Base-by-base conservation (phyloP, 2,329 filamentous ascomycete species). In the Acrocalymma vagum region DNA sequence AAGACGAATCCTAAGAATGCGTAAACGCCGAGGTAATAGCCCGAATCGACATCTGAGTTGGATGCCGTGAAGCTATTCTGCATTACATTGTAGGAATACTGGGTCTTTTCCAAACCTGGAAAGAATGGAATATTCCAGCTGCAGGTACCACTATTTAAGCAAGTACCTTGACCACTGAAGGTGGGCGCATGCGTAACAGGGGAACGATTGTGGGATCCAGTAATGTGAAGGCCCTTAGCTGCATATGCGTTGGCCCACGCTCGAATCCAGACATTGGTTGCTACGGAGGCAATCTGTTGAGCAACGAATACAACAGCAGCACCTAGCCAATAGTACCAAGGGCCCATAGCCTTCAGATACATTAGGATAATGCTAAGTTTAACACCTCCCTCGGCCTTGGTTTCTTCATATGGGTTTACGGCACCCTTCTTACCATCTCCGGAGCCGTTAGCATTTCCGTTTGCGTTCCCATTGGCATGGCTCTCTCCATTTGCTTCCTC, bases 201-300 rank as follows among this genome's bases (percentile, higher is more conserved):
- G 15, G 67, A 65, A 39, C 67, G 59, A 30, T 69, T 65, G 15
- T 67, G 57, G 13, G 51, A 46, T 6, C 61, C 53, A 36, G 65
- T 58, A 5, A 56, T 59, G 10, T 55, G 48, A 37, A 64, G 42
- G 69, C 70, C 33, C 78, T 78, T 45, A 62, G 72, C 41, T 79
- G 80, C 62, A 65, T 97, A 97, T 45, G 94, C 87, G 65, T 96
- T 95, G 11, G 93, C 88, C 94, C 94, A 99, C 66, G 93, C 79
- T 56, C 90, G 83, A 59, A 99, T 95, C 94, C 94, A 99, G 34
- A 96, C 73, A 60, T 94, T 96, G 23, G 91, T 95, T 1, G 87
- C 90, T 3, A 97, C 87, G 16, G 88, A 88, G 4, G 88, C 87
- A 22, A 96, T 68, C 66, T 99, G 94, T 65, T 96, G 92, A 29